Percentiles rank a stretch among this genome's conserved stretches.
These are phyloP conservation scores for Oropetium thomaeum DNA, from an alignment of 176 grass and related monocot genomes.

Conservation along the genomic window DNA sequence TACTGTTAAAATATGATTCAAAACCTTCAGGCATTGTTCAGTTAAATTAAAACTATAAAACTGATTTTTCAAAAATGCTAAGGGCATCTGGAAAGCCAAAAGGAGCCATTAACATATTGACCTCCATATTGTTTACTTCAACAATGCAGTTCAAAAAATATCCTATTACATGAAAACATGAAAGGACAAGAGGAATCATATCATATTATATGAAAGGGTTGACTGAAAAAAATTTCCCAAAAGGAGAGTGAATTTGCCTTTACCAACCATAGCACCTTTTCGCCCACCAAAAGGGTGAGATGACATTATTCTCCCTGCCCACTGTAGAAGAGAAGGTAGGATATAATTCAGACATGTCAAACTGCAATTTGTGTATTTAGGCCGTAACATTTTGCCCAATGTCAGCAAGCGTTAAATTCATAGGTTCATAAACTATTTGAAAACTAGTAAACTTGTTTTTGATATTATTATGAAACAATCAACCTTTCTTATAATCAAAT, in stretches of 20 bases:
- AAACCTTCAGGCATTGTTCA: not conserved
- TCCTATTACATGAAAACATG: constrained; percentile 1
- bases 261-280: constrained; percentile 17
- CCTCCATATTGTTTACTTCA: not conserved
- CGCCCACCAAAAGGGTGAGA: constrained; percentile 19
- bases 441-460: not conserved
- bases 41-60: too few relatives aligned
- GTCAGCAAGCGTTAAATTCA: not conserved
- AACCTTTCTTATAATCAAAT: not conserved
- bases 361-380: constrained; percentile 1
- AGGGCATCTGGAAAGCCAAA: constrained; percentile 16
- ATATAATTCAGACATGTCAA: constrained; percentile 7
- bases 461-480: not conserved
- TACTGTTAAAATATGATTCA: not conserved
- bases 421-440: not conserved
- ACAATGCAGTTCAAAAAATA: constrained; percentile 15
- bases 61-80: not conserved
- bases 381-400: constrained; percentile 22
- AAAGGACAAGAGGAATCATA: constrained; percentile 13
- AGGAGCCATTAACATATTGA: not conserved
- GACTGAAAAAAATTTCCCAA: constrained; percentile 17
- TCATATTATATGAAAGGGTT: constrained; percentile 29
- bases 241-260: constrained; percentile 1
- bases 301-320: not conserved
- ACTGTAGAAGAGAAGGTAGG: constrained; percentile 16